Percentiles rank a stretch among this genome's conserved stretches.
Evolutionary conservation across 208 protist species (phyloP).

Genomic region (Endotrypanum monterogeii): DNA sequence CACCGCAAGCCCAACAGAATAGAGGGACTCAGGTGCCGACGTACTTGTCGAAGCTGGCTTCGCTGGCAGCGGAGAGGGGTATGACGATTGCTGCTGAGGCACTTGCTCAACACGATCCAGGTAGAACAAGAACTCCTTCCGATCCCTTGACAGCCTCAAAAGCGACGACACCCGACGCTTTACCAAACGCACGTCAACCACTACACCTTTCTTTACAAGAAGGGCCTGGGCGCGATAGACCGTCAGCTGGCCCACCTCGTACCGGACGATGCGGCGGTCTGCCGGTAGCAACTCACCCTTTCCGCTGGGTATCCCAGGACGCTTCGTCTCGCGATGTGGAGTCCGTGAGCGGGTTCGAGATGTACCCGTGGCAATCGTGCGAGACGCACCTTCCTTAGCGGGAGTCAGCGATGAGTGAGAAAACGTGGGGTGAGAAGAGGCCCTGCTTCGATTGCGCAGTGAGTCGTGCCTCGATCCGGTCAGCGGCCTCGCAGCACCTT

Average conservation of each 20-base stretch:
- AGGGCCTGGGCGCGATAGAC: constrained; percentile 20
- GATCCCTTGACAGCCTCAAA: constrained; percentile 43
- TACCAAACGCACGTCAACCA: constrained; percentile 32
- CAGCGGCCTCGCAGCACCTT: background rate
- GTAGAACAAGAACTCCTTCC: constrained; percentile 45
- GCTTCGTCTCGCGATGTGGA: background rate
- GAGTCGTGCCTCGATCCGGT: background rate
- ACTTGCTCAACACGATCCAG: constrained; percentile 29
- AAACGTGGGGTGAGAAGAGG: background rate
- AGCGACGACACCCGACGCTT: constrained; percentile 29
- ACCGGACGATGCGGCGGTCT: constrained; percentile 7
- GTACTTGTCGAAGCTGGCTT: background rate
- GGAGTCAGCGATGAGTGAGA: background rate
- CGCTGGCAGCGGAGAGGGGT: constrained; percentile 2
- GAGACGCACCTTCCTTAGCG: background rate
- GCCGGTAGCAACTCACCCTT: background rate
- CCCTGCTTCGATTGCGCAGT: background rate
- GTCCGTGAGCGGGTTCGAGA: background rate
- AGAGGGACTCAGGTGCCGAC: background rate
- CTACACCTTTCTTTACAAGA: constrained; percentile 30
- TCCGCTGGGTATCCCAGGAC: too few relatives aligned
- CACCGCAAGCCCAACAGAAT: background rate
- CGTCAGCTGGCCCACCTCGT: constrained; percentile 1
- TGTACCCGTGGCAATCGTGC: background rate
- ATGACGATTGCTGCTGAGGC: background rate